Conservation (phyloP, 2,329 filamentous ascomycete genomes). For the Diaporthe destruens region DNA sequence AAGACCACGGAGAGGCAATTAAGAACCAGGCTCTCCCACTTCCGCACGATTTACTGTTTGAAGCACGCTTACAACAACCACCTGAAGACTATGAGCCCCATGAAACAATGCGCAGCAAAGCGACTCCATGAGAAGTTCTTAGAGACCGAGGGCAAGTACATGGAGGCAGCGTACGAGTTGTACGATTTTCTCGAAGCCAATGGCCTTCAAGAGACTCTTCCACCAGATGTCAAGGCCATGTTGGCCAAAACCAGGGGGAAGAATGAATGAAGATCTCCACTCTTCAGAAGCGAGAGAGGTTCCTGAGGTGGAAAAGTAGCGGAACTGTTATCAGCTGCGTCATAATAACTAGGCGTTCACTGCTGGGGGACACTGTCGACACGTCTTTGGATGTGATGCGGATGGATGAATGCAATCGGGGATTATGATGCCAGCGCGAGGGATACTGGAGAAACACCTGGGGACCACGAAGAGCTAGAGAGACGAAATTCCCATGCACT, state of each 20-base stretch:
- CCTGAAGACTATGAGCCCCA: conserved; percentile 6
- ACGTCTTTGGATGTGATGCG: not conserved
- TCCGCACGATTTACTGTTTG: conserved; percentile 9
- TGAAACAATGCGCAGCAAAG: conserved; percentile 9
- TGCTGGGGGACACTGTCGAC: not conserved
- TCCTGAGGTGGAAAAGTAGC: too few relatives aligned
- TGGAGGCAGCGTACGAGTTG: conserved; percentile 10
- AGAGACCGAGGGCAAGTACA: not conserved
- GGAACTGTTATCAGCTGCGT: not conserved
- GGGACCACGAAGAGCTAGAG: not conserved
- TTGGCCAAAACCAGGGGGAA: not conserved
- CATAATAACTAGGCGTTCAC: not conserved
- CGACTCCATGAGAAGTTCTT: not conserved
- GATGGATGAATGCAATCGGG: not conserved
- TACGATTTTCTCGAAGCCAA: conserved; percentile 20
- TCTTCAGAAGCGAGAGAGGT: not conserved
- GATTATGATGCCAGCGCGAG: not conserved
- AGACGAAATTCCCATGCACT: not conserved
- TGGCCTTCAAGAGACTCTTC: conserved; percentile 3
- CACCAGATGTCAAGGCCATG: not conserved
- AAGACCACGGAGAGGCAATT: conserved; percentile 3
- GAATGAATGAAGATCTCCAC: not conserved
- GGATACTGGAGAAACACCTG: not conserved
- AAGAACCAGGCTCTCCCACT: conserved; percentile 10
- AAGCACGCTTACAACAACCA: conserved; percentile 7